Conservation (phyloP, 768 basidiomycete genomes). For the Filobasidium floriforme region DNA sequence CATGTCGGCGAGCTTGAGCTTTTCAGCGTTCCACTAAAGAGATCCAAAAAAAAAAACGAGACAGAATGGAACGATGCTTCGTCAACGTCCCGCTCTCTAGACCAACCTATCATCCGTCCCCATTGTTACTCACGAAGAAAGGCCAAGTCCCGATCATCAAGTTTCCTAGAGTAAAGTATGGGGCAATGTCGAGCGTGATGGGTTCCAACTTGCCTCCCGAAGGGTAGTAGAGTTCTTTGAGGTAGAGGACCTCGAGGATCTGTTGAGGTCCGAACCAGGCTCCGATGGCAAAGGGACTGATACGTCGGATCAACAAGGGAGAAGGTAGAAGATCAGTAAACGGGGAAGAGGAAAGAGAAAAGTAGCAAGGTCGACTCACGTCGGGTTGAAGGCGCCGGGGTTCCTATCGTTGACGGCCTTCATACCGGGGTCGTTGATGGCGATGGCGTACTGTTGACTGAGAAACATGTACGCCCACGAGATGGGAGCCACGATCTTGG, state of each 20-base stretch:
- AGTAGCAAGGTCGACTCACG: not conserved
- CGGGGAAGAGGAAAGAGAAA: not conserved
- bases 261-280: slow-evolving; percentile 40
- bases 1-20: slow-evolving; percentile 36
- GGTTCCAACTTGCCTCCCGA: slow-evolving; percentile 29
- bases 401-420: slow-evolving; percentile 37
- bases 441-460: slow-evolving; percentile 36
- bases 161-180: slow-evolving; percentile 39
- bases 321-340: not conserved
- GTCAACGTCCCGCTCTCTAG: not conserved
- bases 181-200: slow-evolving; percentile 27
- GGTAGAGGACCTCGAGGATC: slow-evolving; percentile 38
- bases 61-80: no score
- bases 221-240: slow-evolving; percentile 33
- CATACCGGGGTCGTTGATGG: slow-evolving; percentile 36
- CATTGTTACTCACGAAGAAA: slow-evolving; percentile 33
- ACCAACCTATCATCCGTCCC: not conserved
- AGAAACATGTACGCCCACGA: slow-evolving; percentile 36
- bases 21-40: slow-evolving; percentile 30
- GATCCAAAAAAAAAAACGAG: not conserved
- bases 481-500: slow-evolving; percentile 30
- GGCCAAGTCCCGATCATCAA: slow-evolving; percentile 36
- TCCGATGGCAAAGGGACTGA: slow-evolving; percentile 38
- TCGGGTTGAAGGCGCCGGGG: slow-evolving; percentile 37
- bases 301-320: not conserved